Evolutionary conservation across 352 stramenopile species (phyloP), one percentile per base, ranked within the genome.

Genomic region (Phytophthora podocarpi): DNA sequence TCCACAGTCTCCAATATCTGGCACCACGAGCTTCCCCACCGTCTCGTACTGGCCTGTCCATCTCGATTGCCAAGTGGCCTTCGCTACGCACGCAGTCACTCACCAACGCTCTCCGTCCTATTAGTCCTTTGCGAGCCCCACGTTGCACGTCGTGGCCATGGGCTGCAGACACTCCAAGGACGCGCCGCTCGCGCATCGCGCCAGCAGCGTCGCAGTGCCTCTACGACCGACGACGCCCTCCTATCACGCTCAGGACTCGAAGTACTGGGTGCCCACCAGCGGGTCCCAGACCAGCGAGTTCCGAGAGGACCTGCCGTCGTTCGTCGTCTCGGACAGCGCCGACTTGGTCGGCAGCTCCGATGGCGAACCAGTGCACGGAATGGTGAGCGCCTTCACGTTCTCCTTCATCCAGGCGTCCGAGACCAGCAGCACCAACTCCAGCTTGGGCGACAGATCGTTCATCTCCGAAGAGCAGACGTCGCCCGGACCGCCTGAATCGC

Each of bases 361-460:
- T 60, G 79, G 78, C 52, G 80, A 90, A 42, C 64, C 57, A 12
- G 80, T 90, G 52, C 69, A 76, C 18, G 78, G 71, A 27, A 71
- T 90, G 53, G 72, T 87, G 28, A 68, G 70, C 47, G 76, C 71
- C 56, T 90, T 90, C 51, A 83, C 78, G 9, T 90, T 90, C 62
- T 90, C 80, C 30, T 90, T 88, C 59, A 90, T 90, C 48, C 76
- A 90, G 51, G 70, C 82, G 30, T 82, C 70, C 15, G 73, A 80
- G 37, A 35, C 58, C 27, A 76, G 64, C 40, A 68, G 60, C 41
- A 80, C 50, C 24, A 60, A 45, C 24, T 68, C 64, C 24, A 67
- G 69, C 41, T 28, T 61, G 12, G 35, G 49, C 23, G 52, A 58
- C 40, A 59, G 47, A 15, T 65, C 43, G 4, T 31, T 54, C 5